Conservation (phyloP, 768 basidiomycete genomes). For the Rickenella mellea region DNA sequence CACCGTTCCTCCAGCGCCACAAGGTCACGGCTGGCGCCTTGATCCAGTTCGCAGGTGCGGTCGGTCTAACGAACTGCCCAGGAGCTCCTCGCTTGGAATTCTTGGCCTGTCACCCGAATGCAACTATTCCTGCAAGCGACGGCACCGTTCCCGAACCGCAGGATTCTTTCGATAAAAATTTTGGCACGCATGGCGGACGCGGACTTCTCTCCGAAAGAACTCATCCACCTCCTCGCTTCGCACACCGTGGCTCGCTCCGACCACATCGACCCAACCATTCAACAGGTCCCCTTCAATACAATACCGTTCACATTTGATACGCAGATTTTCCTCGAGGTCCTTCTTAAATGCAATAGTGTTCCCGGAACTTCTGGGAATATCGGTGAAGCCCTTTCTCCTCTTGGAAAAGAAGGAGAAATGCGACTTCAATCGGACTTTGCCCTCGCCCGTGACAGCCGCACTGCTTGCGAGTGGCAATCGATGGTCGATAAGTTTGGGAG, state of each 20-base stretch:
- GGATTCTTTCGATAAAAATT: conserved; percentile 14
- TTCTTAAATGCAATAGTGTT: conserved; percentile 13
- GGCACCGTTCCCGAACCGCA: conserved; percentile 13
- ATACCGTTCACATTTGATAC: conserved; percentile 12
- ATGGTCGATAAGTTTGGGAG: conserved; percentile 22
- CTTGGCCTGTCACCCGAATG: conserved; percentile 9
- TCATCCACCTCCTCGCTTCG: conserved; percentile 16
- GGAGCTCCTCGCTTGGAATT: conserved; percentile 15
- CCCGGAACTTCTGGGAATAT: conserved; percentile 20
- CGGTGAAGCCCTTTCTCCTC: conserved; percentile 28
- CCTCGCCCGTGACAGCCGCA: conserved; percentile 26
- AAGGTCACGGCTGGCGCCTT: conserved; percentile 11
- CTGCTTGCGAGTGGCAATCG: conserved; percentile 40
- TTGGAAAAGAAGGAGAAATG: conserved; percentile 26
- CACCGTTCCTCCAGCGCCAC: conserved; percentile 11
- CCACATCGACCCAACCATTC: conserved; percentile 14
- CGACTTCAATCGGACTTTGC: conserved; percentile 34
- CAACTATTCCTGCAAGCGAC: conserved; percentile 9
- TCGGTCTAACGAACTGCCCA: conserved; percentile 14
- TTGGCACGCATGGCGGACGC: conserved; percentile 14
- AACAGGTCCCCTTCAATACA: conserved; percentile 17
- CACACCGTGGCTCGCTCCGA: conserved; percentile 17
- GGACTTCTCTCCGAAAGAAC: conserved; percentile 14
- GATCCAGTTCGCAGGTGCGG: conserved; percentile 15
- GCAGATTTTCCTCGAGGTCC: conserved; percentile 17